Evolutionary conservation across 2,329 filamentous ascomycete genomes (phyloP).

Genomic region (Arthroderma sp.): DNA sequence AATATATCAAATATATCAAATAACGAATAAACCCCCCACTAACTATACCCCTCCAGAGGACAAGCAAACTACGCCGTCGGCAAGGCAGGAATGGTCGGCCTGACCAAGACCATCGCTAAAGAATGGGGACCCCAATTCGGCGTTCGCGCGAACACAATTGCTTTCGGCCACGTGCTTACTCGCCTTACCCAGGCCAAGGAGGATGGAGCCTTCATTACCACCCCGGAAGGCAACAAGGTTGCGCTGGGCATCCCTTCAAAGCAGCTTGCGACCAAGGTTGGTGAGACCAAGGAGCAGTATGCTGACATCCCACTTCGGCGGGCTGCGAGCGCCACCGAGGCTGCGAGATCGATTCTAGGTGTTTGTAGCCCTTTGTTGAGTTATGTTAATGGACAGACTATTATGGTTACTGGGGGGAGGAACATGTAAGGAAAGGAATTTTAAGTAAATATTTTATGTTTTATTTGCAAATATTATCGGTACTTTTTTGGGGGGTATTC

Average conservation of each 20-base stretch:
- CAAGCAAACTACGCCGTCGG: conserved; percentile 80
- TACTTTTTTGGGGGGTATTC: too few relatives aligned
- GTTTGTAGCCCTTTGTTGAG: conserved; percentile 70
- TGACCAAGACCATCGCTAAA: conserved; percentile 83
- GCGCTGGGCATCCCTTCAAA: conserved; percentile 58
- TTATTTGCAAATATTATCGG: too few relatives aligned
- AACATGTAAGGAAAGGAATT: conserved; percentile 36
- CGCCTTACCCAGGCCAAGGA: conserved; percentile 75
- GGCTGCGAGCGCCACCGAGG: conserved; percentile 66
- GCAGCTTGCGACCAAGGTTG: conserved; percentile 29
- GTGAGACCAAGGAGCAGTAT: conserved; percentile 27
- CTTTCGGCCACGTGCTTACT: conserved; percentile 71
- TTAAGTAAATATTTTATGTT: too few relatives aligned
- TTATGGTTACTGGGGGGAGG: conserved; percentile 69
- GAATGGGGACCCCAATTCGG: conserved; percentile 80
- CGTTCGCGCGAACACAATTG: conserved; percentile 69
- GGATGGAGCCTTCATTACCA: conserved; percentile 63
- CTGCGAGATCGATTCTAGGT: conserved; percentile 62
- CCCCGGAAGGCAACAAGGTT: conserved; percentile 62
- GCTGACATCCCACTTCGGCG: conserved; percentile 67
- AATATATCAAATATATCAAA: neutral
- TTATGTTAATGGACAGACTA: conserved; percentile 77
- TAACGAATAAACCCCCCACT: neutral
- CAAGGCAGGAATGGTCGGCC: conserved; percentile 69
- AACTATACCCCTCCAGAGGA: conserved; percentile 32